Percentiles rank a stretch among this genome's conserved stretches.
These are phyloP conservation scores for Lachnellula occidentalis DNA, from an alignment of 2,329 filamentous ascomycete species.

Conservation along the genomic window DNA sequence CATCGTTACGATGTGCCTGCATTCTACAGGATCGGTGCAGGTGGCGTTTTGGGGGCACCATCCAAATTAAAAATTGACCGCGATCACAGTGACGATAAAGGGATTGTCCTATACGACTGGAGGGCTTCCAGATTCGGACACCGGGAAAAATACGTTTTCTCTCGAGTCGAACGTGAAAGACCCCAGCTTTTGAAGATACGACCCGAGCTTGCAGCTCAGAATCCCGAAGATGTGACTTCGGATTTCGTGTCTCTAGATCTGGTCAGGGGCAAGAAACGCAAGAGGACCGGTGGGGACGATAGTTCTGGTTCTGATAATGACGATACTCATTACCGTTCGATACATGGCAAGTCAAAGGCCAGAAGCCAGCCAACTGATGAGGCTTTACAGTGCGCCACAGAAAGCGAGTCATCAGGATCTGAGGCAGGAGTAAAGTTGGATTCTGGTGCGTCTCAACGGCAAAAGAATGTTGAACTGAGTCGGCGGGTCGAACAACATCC, in stretches of 20 bases:
- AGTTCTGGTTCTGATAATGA: slow-evolving; percentile 43
- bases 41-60: slow-evolving; percentile 63
- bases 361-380: slow-evolving; percentile 27
- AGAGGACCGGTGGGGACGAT: slow-evolving; percentile 25
- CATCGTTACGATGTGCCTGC: slow-evolving; percentile 66
- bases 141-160: slow-evolving; percentile 42
- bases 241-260: slow-evolving; percentile 45
- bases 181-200: slow-evolving; percentile 39
- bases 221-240: slow-evolving; percentile 21
- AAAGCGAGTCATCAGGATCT: slow-evolving; percentile 35
- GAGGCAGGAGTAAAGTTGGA: slow-evolving; percentile 32
- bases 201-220: slow-evolving; percentile 25
- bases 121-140: slow-evolving; percentile 29
- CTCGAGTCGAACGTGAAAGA: slow-evolving; percentile 36
- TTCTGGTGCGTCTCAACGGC: slow-evolving; percentile 41
- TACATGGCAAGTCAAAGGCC: slow-evolving; percentile 55
- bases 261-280: slow-evolving; percentile 30
- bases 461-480: slow-evolving; percentile 56
- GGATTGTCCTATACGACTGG: slow-evolving; percentile 41
- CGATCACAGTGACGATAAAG: slow-evolving; percentile 44
- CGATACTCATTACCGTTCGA: slow-evolving; percentile 57
- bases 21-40: slow-evolving; percentile 65
- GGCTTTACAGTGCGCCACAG: slow-evolving; percentile 41
- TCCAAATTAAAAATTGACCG: slow-evolving; percentile 60
- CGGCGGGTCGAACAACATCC: slow-evolving; percentile 61